Base-by-base conservation (phyloP, 768 basidiomycete genomes). In the Pulveroboletus sp. region DNA sequence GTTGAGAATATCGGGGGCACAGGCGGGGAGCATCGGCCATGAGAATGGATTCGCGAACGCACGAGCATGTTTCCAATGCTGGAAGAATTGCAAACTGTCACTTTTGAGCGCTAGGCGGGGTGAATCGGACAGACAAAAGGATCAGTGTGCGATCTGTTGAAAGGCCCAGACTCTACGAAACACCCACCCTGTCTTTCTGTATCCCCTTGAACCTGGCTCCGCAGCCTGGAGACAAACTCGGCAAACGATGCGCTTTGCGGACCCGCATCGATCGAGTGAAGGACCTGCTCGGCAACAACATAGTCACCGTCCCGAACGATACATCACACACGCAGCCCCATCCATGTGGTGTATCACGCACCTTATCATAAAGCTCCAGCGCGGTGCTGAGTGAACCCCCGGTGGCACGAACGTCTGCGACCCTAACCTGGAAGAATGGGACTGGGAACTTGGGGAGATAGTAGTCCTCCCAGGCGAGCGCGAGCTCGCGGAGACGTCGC, bases 1-100 rank as follows among this genome's bases (percentile, higher is more conserved):
- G 3, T 43, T 55, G 39, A 69, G 53, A n/a, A 68, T 62, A 12
- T 68, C 66, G 14, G 60, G 57, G 7, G 66, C 57, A 17, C 28
- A 53, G 0, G 38, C 0, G 3, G 66, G 66, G 2, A 69, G 60
- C 63, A 69, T 64, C 0, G 66, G 66, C 66, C 68, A 67, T 8
- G 56, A 60, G 49, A 68, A 69, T 0, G 66, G 66, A 31, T 64
- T 68, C 0, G 68, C 61, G 14, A 69, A 69, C 37, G 68, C 49
- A 12, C 66, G 59, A 3, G 66, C 56, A 3, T 56, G 63, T 39
- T 68, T 68, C 66, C 66, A 68, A 32, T 49, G 45, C 33, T 68
- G 66, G 54, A 67, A 67, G 51, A 69, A 67, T 9, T 52, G 61
- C 15, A 67, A 30, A 33, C 48, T 55, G 9, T 60, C 57, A 1